These are phyloP conservation scores for Debaryomyces subglobosus DNA, from an alignment of 1,139 yeast genomes.

Conservation along the genomic window DNA sequence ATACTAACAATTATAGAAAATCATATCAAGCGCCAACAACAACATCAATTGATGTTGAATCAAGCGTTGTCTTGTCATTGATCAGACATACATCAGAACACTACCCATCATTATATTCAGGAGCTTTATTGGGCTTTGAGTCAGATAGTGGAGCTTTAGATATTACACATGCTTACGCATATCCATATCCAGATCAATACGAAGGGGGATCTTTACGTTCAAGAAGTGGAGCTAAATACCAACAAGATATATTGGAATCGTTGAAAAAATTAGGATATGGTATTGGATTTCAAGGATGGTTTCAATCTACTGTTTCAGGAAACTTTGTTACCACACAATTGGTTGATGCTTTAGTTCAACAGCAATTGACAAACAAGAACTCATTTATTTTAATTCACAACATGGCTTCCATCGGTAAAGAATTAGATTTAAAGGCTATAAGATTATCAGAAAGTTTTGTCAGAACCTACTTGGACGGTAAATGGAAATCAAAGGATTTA, in stretches of 20 bases:
- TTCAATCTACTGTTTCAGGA: conserved; percentile 71
- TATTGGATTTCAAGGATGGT: conserved; percentile 81
- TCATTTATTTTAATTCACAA: conserved; percentile 74
- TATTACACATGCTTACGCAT: conserved; percentile 70
- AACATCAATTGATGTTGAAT: conserved; percentile 49
- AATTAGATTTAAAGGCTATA: conserved; percentile 68
- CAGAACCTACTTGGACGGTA: conserved; percentile 56
- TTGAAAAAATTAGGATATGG: conserved; percentile 70
- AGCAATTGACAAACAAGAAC: conserved; percentile 67
- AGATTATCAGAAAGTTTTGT: conserved; percentile 69
- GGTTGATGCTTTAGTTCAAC: conserved; percentile 67
- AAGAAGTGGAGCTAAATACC: conserved; percentile 68
- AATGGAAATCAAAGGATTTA: conserved; percentile 69
- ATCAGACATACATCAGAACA: conserved; percentile 74
- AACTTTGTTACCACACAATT: conserved; percentile 66
- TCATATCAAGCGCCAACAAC: conserved; percentile 47
- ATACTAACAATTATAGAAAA: conserved; percentile 18
- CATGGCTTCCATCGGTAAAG: conserved; percentile 65
- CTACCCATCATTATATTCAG: conserved; percentile 69
- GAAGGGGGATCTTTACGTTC: conserved; percentile 58
- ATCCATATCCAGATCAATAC: conserved; percentile 55
- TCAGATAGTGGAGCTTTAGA: conserved; percentile 54
- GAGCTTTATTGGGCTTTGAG: conserved; percentile 79
- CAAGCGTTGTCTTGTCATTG: conserved; percentile 69
- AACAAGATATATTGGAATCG: conserved; percentile 65